phyloP scores from a whole-genome alignment of 305 asterid species.

The Plantago coronopus region DNA sequence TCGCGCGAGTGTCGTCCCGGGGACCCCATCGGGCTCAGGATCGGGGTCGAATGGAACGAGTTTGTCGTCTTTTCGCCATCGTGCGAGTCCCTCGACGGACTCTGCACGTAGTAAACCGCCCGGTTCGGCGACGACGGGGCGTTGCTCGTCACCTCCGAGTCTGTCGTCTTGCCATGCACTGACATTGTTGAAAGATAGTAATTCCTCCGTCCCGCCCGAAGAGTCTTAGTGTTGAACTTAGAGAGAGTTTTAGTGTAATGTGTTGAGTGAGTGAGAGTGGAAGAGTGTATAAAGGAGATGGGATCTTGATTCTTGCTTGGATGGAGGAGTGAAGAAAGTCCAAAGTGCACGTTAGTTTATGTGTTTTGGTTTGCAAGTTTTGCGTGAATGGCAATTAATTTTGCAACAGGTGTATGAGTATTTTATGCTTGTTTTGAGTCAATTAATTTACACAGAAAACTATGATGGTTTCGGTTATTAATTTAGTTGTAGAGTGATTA shows the following conservation, averaged over 20 bases:
- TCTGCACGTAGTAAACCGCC: constrained; percentile 81
- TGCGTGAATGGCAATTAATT: constrained; percentile 11
- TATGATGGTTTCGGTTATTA: constrained; percentile 4
- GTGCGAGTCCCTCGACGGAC: constrained; percentile 90
- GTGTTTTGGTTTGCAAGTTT: background rate
- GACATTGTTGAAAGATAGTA: constrained; percentile 32
- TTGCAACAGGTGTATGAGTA: background rate
- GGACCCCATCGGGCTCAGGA: constrained; percentile 83
- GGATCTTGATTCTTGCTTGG: constrained; percentile 21
- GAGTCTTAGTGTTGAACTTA: too few species aligned
- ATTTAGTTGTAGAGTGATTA: background rate
- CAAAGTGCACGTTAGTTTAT: constrained; percentile 16
- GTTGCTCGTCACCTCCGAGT: constrained; percentile 78
- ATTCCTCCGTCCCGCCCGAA: too few species aligned
- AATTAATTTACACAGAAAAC: constrained; percentile 1
- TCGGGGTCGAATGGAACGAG: constrained; percentile 85
- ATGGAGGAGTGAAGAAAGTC: constrained; percentile 20
- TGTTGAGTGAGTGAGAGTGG: background rate
- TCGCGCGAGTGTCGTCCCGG: constrained; percentile 90
- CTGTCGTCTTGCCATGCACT: constrained; percentile 76
- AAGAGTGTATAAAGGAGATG: constrained; percentile 3
- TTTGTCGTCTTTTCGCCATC: constrained; percentile 92
- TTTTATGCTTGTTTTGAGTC: background rate
- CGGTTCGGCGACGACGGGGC: constrained; percentile 86
- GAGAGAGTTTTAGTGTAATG: background rate